Percentiles rank a stretch among this genome's conserved stretches.
Conservation (phyloP, 2,329 filamentous ascomycete species). For the Apiospora arundinis region DNA sequence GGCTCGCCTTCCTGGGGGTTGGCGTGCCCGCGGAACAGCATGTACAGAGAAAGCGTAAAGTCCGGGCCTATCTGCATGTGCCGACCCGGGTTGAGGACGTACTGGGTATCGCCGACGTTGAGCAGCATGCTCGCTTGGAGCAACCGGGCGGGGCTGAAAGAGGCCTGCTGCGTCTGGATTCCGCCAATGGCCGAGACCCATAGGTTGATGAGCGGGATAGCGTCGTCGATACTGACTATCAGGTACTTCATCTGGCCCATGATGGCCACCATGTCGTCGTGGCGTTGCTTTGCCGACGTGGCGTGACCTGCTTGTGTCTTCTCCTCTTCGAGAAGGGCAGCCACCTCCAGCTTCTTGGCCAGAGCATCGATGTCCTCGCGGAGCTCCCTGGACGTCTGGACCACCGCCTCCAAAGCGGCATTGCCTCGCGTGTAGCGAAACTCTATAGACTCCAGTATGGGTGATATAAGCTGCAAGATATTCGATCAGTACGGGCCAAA, state of each 20-base stretch:
- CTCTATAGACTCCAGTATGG: conserved; percentile 44
- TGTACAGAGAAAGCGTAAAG: conserved; percentile 89
- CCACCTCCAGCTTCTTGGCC: conserved; percentile 75
- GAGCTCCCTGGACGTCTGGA: conserved; percentile 81
- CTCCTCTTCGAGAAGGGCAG: conserved; percentile 68
- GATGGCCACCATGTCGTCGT: conserved; percentile 71
- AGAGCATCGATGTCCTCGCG: conserved; percentile 83
- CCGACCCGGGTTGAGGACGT: conserved; percentile 66
- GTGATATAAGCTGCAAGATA: conserved; percentile 37
- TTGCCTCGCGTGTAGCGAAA: conserved; percentile 58
- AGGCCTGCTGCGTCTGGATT: conserved; percentile 78
- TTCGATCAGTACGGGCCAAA: background rate
- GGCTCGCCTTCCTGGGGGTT: conserved; percentile 54
- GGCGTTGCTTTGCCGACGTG: conserved; percentile 59
- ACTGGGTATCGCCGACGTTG: conserved; percentile 85
- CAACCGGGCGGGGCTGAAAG: conserved; percentile 87
- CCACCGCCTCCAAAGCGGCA: conserved; percentile 77
- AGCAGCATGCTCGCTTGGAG: conserved; percentile 93
- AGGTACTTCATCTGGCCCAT: conserved; percentile 77
- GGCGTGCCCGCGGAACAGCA: conserved; percentile 87
- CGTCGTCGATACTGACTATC: conserved; percentile 82
- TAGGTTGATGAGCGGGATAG: conserved; percentile 88
- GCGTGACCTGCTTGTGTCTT: conserved; percentile 34
- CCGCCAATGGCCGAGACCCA: conserved; percentile 95
- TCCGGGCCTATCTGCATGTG: conserved; percentile 85